Evolutionary conservation across 2,329 filamentous ascomycete genomes (phyloP), one percentile per base, ranked within the genome.

Genomic region (Claviceps fusiformis): DNA sequence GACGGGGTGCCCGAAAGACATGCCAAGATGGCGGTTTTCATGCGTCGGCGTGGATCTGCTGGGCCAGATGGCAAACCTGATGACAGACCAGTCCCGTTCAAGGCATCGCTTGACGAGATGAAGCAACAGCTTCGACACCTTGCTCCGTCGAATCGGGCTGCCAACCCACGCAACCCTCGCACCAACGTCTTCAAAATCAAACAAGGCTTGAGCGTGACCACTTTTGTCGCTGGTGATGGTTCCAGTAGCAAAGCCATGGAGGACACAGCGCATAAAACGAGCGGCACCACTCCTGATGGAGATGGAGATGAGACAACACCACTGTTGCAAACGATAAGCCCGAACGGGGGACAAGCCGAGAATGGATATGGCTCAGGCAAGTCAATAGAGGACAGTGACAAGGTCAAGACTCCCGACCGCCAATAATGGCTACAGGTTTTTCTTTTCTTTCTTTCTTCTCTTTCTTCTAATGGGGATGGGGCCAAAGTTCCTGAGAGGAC

Each of bases 131-230:
- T 86, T 48, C 83, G 81, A 31, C 57, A 58, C 59, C 77, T 86
- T 0, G 83, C 83, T 0, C 83, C 83, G 0, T 85, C 82, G 1
- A 87, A 86, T 63, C 77, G 79, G 24, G 83, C 83, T 6, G 77
- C 78, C 17, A 81, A 83, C 55, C 83, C 83, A 1, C 65, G 79
- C 65, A 76, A 75, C 55, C 84, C 82, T 1, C 75, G 76, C 19
- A 79, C 78, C 19, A 78, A 80, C 19, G 78, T 82, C 0, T 82
- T 87, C 61, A 86, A 86, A 67, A 83, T 86, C 61, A 87, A 87
- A 69, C 70, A 72, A 59, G 71, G 70, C 31, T 52, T 60, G 17
- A 57, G 56, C 31, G 59, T 61, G 46, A 59, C 59, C 8, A 60
- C 59, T 0, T 49, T 59, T 27, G 48, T 60, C 7, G 50, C 55